phyloP scores from a whole-genome alignment of 1,139 yeast genomes.

The Candida smagusa region DNA sequence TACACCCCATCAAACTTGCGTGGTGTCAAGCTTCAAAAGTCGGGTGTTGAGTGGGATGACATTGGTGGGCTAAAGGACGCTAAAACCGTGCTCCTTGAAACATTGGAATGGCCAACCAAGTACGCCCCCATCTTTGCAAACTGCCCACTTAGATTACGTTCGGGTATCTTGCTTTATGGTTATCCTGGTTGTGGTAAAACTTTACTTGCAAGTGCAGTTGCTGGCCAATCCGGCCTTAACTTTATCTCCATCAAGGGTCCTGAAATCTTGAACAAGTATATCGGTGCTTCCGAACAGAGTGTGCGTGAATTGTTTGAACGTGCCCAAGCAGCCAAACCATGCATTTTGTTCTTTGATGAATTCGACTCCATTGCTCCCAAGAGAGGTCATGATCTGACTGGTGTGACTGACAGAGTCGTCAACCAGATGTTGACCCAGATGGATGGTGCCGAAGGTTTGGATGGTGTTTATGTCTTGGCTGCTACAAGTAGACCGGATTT shows the following conservation, averaged over 20 bases:
- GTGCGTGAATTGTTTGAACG: conserved; percentile 90
- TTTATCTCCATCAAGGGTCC: conserved; percentile 96
- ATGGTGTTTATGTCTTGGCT: conserved; percentile 94
- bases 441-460: conserved; percentile 99
- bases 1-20: conserved; percentile 80
- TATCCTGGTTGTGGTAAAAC: conserved; percentile 99
- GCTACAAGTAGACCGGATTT: conserved; percentile 95
- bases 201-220: conserved; percentile 86
- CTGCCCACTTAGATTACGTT: conserved; percentile 82
- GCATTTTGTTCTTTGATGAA: conserved; percentile 91
- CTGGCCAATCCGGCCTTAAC: conserved; percentile 90
- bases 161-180: conserved; percentile 88
- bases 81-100: conserved; percentile 73
- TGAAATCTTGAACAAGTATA: conserved; percentile 89
- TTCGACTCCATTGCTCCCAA: conserved; percentile 97
- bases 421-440: conserved; percentile 95
- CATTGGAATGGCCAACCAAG: conserved; percentile 95
- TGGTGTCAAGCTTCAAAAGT: conserved; percentile 82
- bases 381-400: conserved; percentile 97
- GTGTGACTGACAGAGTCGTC: conserved; percentile 96
- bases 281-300: conserved; percentile 96
- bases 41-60: conserved; percentile 75
- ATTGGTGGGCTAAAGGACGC: conserved; percentile 86
- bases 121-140: conserved; percentile 90
- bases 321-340: conserved; percentile 93